Evolutionary conservation across 345 rosid genomes (phyloP).

Genomic region (Passiflora organensis): DNA sequence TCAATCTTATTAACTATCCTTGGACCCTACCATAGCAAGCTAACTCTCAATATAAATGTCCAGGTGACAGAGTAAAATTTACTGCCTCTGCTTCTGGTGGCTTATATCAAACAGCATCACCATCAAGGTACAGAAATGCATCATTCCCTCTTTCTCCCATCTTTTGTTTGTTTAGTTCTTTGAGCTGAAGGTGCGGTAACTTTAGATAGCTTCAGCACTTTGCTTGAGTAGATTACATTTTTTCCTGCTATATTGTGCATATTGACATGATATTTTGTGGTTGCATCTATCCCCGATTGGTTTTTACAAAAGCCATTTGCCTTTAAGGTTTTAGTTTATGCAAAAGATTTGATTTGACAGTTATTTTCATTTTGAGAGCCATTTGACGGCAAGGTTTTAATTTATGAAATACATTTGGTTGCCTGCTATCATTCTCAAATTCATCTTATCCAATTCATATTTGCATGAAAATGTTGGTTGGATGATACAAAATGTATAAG

Average conservation of each 20-base stretch:
- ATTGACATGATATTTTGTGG: too few relatives aligned
- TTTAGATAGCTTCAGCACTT: neutral
- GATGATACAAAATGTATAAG: neutral
- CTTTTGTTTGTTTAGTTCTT: neutral
- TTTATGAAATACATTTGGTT: neutral
- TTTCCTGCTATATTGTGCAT: neutral
- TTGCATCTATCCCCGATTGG: neutral
- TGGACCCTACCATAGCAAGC: conserved; percentile 14
- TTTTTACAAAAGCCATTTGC: too few relatives aligned
- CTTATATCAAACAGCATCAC: conserved; percentile 40
- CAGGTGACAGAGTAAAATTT: conserved; percentile 81
- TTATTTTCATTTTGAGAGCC: too few relatives aligned
- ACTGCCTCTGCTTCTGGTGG: conserved; percentile 38
- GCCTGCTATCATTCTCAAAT: neutral
- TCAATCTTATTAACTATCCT: neutral
- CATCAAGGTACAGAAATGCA: conserved; percentile 45
- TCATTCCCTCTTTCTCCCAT: neutral
- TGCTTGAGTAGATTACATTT: neutral
- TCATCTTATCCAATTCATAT: neutral
- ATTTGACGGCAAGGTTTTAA: neutral
- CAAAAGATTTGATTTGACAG: neutral
- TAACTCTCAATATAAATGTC: conserved; percentile 14
- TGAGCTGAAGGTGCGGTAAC: neutral
- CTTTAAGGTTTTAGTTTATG: neutral
- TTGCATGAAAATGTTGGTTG: neutral